A percentile compares a stretch with the other conserved stretches of the same genome.
phyloP scores from a whole-genome alignment of 208 protist species.

The Sergeia podlipaevii region DNA sequence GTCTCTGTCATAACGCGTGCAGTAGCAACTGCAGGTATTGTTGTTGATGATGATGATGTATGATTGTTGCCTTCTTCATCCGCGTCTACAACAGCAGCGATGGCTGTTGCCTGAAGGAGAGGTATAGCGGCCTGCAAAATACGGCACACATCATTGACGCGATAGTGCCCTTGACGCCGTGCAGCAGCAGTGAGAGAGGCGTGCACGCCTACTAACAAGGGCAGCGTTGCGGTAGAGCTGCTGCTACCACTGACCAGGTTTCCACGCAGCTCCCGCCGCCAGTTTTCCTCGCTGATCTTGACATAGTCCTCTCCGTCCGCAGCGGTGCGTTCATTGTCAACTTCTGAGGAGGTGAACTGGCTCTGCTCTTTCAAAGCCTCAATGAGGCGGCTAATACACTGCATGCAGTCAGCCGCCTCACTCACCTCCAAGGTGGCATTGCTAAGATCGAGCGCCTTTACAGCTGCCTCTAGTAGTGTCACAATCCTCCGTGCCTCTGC shows the following conservation, averaged over 20 bases:
- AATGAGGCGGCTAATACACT: not conserved
- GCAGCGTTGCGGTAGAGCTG: constrained; percentile 12
- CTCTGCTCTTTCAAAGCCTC: constrained; percentile 6
- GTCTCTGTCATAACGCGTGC: no score
- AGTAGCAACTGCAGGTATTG: no score
- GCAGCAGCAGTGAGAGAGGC: no score
- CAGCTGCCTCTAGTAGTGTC: constrained; percentile 10
- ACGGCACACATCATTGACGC: no score
- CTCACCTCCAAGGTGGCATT: not conserved
- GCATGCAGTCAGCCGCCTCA: constrained; percentile 4
- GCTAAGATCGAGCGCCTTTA: constrained; percentile 7
- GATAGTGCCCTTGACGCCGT: no score
- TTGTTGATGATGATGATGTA: no score
- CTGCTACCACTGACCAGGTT: constrained; percentile 17
- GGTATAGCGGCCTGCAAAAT: no score
- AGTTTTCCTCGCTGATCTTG: constrained; percentile 6
- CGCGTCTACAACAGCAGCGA: no score
- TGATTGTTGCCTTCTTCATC: no score
- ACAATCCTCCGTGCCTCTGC: not conserved
- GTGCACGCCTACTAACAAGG: no score
- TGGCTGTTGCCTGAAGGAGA: no score
- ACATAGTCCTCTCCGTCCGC: no score
- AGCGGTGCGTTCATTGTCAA: constrained; percentile 17
- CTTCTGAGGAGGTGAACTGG: constrained; percentile 7
- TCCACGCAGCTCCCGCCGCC: constrained; percentile 14